phyloP scores from a whole-genome alignment of 306 rosid species.

The Cicer pinnatifidum region DNA sequence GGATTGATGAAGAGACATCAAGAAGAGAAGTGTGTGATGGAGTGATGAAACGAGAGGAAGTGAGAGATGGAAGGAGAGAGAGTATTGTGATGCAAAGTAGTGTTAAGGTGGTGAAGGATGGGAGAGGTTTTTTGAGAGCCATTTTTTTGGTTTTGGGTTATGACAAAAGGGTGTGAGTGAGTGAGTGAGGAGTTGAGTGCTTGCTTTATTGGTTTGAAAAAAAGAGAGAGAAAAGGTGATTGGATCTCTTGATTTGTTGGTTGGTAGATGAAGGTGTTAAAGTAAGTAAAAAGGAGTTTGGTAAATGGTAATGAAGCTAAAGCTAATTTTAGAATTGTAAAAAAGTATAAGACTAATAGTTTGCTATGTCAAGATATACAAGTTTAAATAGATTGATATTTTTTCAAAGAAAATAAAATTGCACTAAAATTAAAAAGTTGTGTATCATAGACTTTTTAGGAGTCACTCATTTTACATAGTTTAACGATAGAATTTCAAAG shows the following conservation, averaged over 20 bases:
- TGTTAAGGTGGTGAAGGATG: constrained; percentile 34
- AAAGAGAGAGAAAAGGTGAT: constrained; percentile 14
- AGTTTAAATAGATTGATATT: too few relatives aligned
- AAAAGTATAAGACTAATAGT: too few relatives aligned
- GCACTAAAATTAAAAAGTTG: too few relatives aligned
- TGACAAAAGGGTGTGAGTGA: not conserved
- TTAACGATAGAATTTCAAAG: too few relatives aligned
- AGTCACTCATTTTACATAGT: too few relatives aligned
- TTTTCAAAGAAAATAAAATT: too few relatives aligned
- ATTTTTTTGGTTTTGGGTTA: constrained; percentile 27
- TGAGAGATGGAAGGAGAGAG: constrained; percentile 23
- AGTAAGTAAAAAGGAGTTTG: constrained; percentile 2
- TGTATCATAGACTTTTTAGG: too few relatives aligned
- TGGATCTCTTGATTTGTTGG: constrained; percentile 41
- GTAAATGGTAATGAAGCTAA: constrained; percentile 6
- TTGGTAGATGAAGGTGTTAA: constrained; percentile 45
- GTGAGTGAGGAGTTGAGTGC: constrained; percentile 18
- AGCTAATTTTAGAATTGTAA: not conserved
- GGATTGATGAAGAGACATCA: constrained; percentile 62
- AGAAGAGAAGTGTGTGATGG: constrained; percentile 46
- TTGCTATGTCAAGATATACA: too few relatives aligned
- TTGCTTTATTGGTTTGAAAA: constrained; percentile 49
- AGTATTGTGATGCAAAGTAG: constrained; percentile 20
- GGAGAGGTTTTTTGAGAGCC: constrained; percentile 45
- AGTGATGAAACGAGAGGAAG: constrained; percentile 48